A percentile compares a stretch with the other conserved stretches of the same genome.
These are phyloP conservation scores for Dactylellina parvicollis DNA, from an alignment of 2,329 filamentous ascomycete species.

Conservation along the genomic window DNA sequence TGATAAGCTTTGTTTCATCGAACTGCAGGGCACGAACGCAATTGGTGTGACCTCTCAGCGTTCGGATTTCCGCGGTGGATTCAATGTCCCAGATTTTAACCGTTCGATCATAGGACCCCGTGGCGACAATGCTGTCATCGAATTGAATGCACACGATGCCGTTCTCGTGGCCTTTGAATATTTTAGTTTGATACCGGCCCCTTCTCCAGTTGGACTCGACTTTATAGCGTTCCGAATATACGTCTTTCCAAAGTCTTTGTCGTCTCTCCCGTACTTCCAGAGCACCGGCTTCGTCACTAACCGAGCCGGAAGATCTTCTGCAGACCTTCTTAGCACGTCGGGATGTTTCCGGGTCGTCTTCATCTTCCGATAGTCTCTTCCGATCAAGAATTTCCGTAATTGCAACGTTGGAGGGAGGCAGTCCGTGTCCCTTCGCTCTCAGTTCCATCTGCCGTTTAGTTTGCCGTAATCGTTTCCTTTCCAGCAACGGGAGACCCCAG, in stretches of 20 bases:
- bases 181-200: constrained; percentile 83
- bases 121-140: constrained; percentile 88
- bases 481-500: constrained; percentile 89
- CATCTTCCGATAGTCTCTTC: constrained; percentile 57
- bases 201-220: constrained; percentile 98
- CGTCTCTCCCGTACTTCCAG: constrained; percentile 62
- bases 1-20: constrained; percentile 89
- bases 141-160: constrained; percentile 75
- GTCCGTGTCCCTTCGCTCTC: constrained; percentile 69
- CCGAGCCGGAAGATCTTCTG: constrained; percentile 54
- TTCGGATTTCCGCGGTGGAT: constrained; percentile 85
- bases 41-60: constrained; percentile 80
- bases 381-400: constrained; percentile 21
- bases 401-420: constrained; percentile 59
- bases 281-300: constrained; percentile 61
- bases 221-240: constrained; percentile 94
- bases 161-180: constrained; percentile 78
- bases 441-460: constrained; percentile 86
- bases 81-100: constrained; percentile 97
- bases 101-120: constrained; percentile 92
- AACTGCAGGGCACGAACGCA: constrained; percentile 92
- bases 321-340: constrained; percentile 50
- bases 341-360: constrained; percentile 60
- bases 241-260: constrained; percentile 87
- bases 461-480: constrained; percentile 85